Evolutionary conservation across 2,329 filamentous ascomycete genomes (phyloP).

Genomic region (Fusarium foetens): DNA sequence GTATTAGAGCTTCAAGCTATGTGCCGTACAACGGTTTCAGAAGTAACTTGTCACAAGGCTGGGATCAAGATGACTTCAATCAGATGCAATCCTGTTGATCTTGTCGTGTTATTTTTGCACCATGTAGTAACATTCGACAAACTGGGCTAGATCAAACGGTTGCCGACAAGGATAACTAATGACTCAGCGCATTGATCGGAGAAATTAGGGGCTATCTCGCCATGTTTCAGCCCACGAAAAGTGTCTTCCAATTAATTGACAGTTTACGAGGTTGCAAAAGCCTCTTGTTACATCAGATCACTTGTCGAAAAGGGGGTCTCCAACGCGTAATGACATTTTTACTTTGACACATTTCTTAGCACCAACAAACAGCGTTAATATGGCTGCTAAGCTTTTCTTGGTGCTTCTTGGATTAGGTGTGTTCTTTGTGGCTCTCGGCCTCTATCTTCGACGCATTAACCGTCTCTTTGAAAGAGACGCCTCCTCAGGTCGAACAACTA

Average conservation of each 20-base stretch:
- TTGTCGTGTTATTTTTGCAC: background rate
- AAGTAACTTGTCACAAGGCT: background rate
- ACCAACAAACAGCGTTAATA: background rate
- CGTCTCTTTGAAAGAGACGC: background rate
- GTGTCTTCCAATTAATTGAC: background rate
- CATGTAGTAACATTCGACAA: background rate
- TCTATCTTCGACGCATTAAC: background rate
- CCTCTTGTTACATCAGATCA: background rate
- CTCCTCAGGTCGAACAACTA: background rate
- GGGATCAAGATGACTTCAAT: background rate
- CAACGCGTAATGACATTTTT: background rate
- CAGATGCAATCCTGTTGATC: background rate
- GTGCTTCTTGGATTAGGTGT: background rate
- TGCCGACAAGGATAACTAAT: background rate
- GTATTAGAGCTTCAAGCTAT: rapidly evolving
- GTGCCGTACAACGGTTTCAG: rapidly evolving
- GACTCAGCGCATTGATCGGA: background rate
- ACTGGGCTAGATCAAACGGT: background rate
- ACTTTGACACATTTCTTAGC: background rate
- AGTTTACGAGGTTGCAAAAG: background rate
- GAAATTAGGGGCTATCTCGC: background rate
- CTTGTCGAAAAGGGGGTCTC: background rate
- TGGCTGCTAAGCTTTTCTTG: background rate
- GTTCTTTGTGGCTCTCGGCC: background rate
- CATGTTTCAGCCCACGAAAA: background rate